These are phyloP conservation scores for Aureobasidium leucospermi DNA, from an alignment of 2,329 filamentous ascomycete genomes.

Conservation along the genomic window DNA sequence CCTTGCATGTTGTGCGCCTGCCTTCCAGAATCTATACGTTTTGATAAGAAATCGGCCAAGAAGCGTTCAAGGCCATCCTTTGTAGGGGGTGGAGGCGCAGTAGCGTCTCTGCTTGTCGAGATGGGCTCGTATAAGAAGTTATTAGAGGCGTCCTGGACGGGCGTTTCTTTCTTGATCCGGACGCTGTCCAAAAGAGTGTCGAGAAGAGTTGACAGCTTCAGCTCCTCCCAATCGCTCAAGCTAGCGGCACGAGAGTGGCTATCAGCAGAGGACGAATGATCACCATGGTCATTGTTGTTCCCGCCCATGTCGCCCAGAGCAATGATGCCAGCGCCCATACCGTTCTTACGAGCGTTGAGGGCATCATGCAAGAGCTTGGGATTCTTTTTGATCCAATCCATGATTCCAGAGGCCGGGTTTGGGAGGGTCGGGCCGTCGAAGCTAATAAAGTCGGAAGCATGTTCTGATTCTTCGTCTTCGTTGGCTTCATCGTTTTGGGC, in stretches of 20 bases:
- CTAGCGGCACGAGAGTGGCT: neutral
- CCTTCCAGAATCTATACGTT: slow-evolving; percentile 8
- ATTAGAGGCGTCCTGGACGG: neutral
- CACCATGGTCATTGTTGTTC: no score
- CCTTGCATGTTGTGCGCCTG: slow-evolving; percentile 8
- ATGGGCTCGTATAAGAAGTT: neutral
- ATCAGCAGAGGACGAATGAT: neutral
- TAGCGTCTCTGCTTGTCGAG: neutral
- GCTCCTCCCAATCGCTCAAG: slow-evolving; percentile 22
- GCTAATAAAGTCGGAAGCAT: neutral
- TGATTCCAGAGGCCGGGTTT: neutral
- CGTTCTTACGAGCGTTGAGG: neutral
- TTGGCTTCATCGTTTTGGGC: neutral
- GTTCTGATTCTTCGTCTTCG: slow-evolving; percentile 1
- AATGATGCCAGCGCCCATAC: neutral
- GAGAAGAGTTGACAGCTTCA: slow-evolving; percentile 24
- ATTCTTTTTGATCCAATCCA: neutral
- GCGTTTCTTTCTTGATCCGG: slow-evolving; percentile 16
- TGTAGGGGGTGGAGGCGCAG: neutral
- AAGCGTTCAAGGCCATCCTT: neutral
- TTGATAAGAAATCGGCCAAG: slow-evolving; percentile 9
- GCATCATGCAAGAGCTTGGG: neutral
- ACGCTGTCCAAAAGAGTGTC: slow-evolving; percentile 27
- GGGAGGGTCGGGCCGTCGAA: neutral
- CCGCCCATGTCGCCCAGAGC: neutral